These are phyloP conservation scores for Takashimella koratensis DNA, from an alignment of 1,284 basidiomycete species.

Conservation along the genomic window DNA sequence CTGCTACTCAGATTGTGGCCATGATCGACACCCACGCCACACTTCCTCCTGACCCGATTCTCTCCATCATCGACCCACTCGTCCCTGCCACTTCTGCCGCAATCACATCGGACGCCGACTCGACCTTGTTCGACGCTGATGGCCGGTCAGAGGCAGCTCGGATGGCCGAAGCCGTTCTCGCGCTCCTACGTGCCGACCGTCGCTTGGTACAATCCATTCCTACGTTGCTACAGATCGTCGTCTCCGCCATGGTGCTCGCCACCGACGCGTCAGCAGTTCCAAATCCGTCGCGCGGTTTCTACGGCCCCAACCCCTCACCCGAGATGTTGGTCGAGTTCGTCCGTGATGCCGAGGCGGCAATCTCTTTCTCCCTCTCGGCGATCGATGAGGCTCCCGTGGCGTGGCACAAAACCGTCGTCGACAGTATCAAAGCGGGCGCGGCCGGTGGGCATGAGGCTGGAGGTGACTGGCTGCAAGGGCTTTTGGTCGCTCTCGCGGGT, in stretches of 20 bases:
- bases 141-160: slow-evolving; percentile 60
- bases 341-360: slow-evolving; percentile 58
- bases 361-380: slow-evolving; percentile 63
- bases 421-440: slow-evolving; percentile 33
- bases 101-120: not conserved
- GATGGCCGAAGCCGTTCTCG: slow-evolving; percentile 59
- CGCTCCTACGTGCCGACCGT: slow-evolving; percentile 62
- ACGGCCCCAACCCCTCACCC: slow-evolving; percentile 50
- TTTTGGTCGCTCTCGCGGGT: slow-evolving; percentile 40
- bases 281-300: slow-evolving; percentile 54
- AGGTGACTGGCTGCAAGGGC: slow-evolving; percentile 32
- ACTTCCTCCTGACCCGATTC: slow-evolving; percentile 56
- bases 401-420: slow-evolving; percentile 56
- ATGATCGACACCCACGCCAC: slow-evolving; percentile 29
- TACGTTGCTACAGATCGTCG: slow-evolving; percentile 23
- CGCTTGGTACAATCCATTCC: slow-evolving; percentile 53
- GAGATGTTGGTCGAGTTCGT: slow-evolving; percentile 53
- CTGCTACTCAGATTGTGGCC: slow-evolving; percentile 10
- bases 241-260: slow-evolving; percentile 44
- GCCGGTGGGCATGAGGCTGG: not conserved
- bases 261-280: slow-evolving; percentile 55
- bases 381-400: slow-evolving; percentile 49
- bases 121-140: slow-evolving; percentile 41
- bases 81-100: not conserved
- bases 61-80: slow-evolving; percentile 62